Evolutionary conservation across 2,329 filamentous ascomycete genomes (phyloP).

Genomic region (Fusarium clavum): DNA sequence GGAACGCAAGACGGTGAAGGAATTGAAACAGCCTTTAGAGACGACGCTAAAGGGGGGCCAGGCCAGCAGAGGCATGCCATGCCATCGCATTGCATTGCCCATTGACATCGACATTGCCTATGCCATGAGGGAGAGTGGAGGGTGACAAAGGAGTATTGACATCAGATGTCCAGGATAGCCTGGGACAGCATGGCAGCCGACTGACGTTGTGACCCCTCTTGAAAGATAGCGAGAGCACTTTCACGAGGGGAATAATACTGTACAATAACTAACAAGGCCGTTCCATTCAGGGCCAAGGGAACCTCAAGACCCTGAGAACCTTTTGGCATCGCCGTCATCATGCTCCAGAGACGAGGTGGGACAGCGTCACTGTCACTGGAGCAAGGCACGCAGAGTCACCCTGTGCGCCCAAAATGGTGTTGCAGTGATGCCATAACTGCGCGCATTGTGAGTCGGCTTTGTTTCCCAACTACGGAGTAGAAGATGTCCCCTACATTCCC

Average conservation of each 20-base stretch:
- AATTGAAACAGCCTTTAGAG: constrained; percentile 46
- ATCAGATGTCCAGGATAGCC: constrained; percentile 43
- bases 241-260: constrained; percentile 21
- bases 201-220: constrained; percentile 46
- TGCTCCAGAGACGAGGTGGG: constrained; percentile 43
- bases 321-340: constrained; percentile 43
- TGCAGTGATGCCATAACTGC: constrained; percentile 46
- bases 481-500: constrained; percentile 24
- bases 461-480: constrained; percentile 7
- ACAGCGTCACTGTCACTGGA: constrained; percentile 36
- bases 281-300: constrained; percentile 32
- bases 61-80: constrained; percentile 31
- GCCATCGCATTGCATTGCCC: constrained; percentile 23
- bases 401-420: constrained; percentile 40
- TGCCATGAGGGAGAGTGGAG: constrained; percentile 30
- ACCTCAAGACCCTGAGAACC: constrained; percentile 38
- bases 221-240: constrained; percentile 37
- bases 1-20: constrained; percentile 49
- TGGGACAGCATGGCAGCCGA: constrained; percentile 36
- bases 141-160: constrained; percentile 42
- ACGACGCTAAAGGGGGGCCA: constrained; percentile 32
- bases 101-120: constrained; percentile 13
- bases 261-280: constrained; percentile 10
- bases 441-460: constrained; percentile 33
- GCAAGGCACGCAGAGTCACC: constrained; percentile 24